phyloP scores from a whole-genome alignment of 345 rosid species.

The Linum tenue region DNA sequence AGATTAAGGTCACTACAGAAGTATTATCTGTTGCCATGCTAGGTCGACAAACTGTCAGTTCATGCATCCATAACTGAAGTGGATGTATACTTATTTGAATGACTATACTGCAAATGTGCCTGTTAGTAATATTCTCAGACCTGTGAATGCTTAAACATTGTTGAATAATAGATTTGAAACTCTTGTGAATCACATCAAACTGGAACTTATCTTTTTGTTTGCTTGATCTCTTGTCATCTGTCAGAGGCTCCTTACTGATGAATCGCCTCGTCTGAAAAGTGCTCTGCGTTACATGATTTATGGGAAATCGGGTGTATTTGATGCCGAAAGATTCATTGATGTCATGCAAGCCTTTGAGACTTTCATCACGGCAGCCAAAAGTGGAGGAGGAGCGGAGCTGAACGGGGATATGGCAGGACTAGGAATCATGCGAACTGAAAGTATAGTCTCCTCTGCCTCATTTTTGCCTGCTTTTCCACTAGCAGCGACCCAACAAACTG shows the following conservation, averaged over 20 bases:
- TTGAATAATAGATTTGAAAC: neutral
- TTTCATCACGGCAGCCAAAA: constrained; percentile 90
- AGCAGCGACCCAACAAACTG: constrained; percentile 30
- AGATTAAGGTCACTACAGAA: neutral
- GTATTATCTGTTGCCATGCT: too few relatives aligned
- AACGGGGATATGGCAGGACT: constrained; percentile 90
- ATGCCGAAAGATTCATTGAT: constrained; percentile 97
- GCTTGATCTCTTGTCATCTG: neutral
- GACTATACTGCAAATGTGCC: too few relatives aligned
- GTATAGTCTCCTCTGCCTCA: constrained; percentile 7
- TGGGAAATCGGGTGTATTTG: constrained; percentile 84
- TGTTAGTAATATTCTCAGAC: neutral
- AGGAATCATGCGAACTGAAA: constrained; percentile 50
- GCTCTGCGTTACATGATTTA: constrained; percentile 91
- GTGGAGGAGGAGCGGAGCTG: constrained; percentile 90
- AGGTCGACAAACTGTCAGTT: too few relatives aligned
- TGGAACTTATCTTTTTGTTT: neutral
- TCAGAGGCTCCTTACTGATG: constrained; percentile 91
- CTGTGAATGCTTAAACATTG: neutral
- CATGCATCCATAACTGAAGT: too few relatives aligned
- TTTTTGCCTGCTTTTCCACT: constrained; percentile 31
- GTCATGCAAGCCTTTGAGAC: constrained; percentile 96
- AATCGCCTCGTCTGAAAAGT: constrained; percentile 70
- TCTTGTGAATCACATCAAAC: too few relatives aligned
- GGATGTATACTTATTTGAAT: too few relatives aligned